Evolutionary conservation across 495 filamentous ascomycete species (phyloP).

Genomic region (Rhypophila decipiens): DNA sequence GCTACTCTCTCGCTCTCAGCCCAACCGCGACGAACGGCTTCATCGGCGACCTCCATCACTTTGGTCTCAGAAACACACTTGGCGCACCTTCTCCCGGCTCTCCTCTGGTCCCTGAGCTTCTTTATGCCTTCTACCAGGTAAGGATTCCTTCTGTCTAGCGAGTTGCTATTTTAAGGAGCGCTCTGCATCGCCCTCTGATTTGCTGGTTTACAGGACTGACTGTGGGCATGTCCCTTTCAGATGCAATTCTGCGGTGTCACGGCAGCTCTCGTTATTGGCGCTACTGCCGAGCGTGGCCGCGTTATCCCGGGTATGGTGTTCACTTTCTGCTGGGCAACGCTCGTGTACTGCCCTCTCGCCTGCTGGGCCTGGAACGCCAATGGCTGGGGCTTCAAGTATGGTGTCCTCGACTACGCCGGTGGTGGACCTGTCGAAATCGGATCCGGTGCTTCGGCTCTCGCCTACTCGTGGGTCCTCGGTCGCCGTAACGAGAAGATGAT

Average conservation of each 20-base stretch:
- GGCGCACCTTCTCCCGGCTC: constrained; percentile 78
- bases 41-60: constrained; percentile 82
- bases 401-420: constrained; percentile 93
- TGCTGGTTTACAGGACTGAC: constrained; percentile 7
- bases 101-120: constrained; percentile 72
- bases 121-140: constrained; percentile 87
- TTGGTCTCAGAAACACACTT: constrained; percentile 75
- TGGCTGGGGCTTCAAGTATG: constrained; percentile 88
- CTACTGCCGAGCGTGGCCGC: constrained; percentile 88
- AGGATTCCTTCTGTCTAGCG: not conserved
- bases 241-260: constrained; percentile 96
- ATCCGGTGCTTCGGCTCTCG: constrained; percentile 85
- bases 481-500: constrained; percentile 99
- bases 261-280: constrained; percentile 86
- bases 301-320: constrained; percentile 95
- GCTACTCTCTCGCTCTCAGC: constrained; percentile 89
- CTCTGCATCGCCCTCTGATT: too few species aligned
- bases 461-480: constrained; percentile 92
- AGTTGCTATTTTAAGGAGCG: not conserved
- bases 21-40: constrained; percentile 71
- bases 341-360: constrained; percentile 93
- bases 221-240: too few species aligned
- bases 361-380: constrained; percentile 95
- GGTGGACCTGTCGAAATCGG: constrained; percentile 97
- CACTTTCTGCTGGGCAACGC: constrained; percentile 89